Percentiles rank a stretch among this genome's conserved stretches.
Evolutionary conservation across 2,329 filamentous ascomycete genomes (phyloP).

Genomic region (Colletotrichum spaethianum): DNA sequence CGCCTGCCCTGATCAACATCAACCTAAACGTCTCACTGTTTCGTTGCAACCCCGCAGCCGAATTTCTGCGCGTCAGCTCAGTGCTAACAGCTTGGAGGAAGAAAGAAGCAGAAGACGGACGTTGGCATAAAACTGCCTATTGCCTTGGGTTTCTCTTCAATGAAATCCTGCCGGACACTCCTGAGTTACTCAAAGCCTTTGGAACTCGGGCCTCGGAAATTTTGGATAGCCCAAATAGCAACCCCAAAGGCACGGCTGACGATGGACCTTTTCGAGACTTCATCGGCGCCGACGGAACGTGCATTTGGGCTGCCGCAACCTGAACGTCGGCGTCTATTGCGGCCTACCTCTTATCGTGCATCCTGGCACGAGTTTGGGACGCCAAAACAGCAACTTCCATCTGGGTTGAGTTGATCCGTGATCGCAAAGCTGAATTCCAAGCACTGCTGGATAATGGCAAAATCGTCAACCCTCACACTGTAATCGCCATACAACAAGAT

Average conservation of each 20-base stretch:
- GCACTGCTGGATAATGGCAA: background rate
- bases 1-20: background rate
- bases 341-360: background rate
- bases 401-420: constrained; percentile 7
- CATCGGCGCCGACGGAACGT: constrained; percentile 1
- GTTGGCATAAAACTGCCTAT: background rate
- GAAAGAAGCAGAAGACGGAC: constrained; percentile 12
- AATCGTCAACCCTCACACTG: background rate
- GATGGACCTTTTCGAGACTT: constrained; percentile 8
- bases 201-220: constrained; percentile 2
- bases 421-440: background rate
- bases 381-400: background rate
- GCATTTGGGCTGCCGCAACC: constrained; percentile 8
- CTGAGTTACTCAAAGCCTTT: constrained; percentile 7
- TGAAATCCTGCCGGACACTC: background rate
- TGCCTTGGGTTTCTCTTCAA: constrained; percentile 10
- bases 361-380: constrained; percentile 1
- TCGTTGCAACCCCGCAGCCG: background rate
- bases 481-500: background rate
- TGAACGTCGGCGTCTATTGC: background rate
- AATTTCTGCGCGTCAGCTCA: background rate
- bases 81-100: background rate
- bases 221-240: background rate
- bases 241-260: background rate
- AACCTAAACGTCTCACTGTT: background rate